Percentiles rank a stretch among this genome's conserved stretches.
Conservation (phyloP, 148 eudicot species). For the Drosera capensis region DNA sequence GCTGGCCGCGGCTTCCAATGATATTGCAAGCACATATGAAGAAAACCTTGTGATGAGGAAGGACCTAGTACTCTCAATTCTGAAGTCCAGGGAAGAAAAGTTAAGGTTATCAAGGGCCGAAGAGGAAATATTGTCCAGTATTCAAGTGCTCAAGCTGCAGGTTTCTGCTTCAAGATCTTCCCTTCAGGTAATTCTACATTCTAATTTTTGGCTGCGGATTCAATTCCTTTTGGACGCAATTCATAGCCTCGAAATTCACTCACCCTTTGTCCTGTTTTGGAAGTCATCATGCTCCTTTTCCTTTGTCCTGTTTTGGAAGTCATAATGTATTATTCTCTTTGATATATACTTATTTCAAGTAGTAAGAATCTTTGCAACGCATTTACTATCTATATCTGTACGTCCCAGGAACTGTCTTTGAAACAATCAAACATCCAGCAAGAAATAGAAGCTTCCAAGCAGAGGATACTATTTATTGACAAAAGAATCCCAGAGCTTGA, state of each 20-base stretch:
- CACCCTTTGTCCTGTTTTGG: no score
- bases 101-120: slow-evolving; percentile 38
- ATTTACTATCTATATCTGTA: background rate
- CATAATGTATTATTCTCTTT: no score
- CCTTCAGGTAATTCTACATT: slow-evolving; percentile 58
- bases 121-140: slow-evolving; percentile 39
- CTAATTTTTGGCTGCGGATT: background rate
- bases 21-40: slow-evolving; percentile 34
- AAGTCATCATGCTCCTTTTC: no score
- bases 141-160: slow-evolving; percentile 41
- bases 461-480: slow-evolving; percentile 47
- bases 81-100: slow-evolving; percentile 40
- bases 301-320: no score
- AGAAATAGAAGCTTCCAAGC: slow-evolving; percentile 39
- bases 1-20: slow-evolving; percentile 33
- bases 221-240: no score
- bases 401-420: slow-evolving; percentile 44
- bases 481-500: slow-evolving; percentile 68
- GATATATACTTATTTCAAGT: no score
- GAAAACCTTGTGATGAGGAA: slow-evolving; percentile 39
- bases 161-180: slow-evolving; percentile 52
- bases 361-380: no score
- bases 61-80: slow-evolving; percentile 26
- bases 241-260: no score
- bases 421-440: slow-evolving; percentile 49